Evolutionary conservation across 768 basidiomycete species (phyloP), one percentile per base, ranked within the genome.

Genomic region (Pulveroboletus sp.): DNA sequence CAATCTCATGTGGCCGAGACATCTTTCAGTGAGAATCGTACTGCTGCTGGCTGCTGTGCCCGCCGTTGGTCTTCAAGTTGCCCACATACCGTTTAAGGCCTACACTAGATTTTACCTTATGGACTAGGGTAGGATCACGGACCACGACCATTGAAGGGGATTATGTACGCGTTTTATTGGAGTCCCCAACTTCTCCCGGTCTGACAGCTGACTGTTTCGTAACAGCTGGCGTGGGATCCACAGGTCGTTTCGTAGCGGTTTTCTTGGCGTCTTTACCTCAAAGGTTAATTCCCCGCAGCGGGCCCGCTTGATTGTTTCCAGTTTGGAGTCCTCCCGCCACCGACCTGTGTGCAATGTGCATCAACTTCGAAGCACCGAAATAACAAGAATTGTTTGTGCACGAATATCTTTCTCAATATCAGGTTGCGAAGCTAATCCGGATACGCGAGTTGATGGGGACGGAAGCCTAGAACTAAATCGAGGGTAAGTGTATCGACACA

Each of bases 221-320:
- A 27, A 27, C 29, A 7, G n/a, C n/a, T n/a, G n/a, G n/a, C n/a
- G n/a, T n/a, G n/a, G n/a, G n/a, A n/a, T n/a, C n/a, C n/a, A n/a
- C n/a, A n/a, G n/a, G n/a, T n/a, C n/a, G 11, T 29, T 36, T 17
- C 24, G 17, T 19, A 27, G 9, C 29, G 4, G 14, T 39, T 33
- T 37, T 21, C 39, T 25, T 14, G 13, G 37, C 23, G 5, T 5
- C 31, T 34, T 3, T 44, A 48, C 50, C 43, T 25, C 32, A 9
- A 47, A 47, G 45, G 29, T 19, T 31, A 46, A 37, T 48, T 31
- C n/a, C n/a, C n/a, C n/a, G n/a, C n/a, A n/a, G n/a, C n/a, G n/a
- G 16, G 12, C 16, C 29, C 29, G 25, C 35, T 45, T 40, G 45
- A 49, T 43, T 32, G 31, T 35, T 27, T 38, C 42, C 23, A 16